These are phyloP conservation scores for Erythrobasidium yunnanense DNA, from an alignment of 768 basidiomycete species.

Conservation along the genomic window DNA sequence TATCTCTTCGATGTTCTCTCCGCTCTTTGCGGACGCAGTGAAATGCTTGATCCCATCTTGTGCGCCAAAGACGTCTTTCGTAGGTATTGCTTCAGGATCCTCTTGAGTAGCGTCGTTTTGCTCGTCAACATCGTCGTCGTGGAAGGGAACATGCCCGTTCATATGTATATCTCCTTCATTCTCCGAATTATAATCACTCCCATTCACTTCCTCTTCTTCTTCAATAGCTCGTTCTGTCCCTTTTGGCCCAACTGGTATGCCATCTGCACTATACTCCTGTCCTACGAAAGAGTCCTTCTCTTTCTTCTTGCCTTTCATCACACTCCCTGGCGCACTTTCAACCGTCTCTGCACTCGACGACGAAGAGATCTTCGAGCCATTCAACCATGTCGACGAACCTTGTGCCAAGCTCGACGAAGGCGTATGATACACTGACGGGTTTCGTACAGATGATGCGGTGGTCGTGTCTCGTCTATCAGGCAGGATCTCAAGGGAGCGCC, in stretches of 20 bases:
- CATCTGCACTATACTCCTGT: not conserved
- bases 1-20: conserved; percentile 20
- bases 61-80: conserved; percentile 13
- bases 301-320: not conserved
- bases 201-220: not conserved
- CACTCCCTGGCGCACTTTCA: not conserved
- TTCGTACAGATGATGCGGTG: not conserved
- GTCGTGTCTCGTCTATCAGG: not conserved
- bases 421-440: conserved; percentile 18
- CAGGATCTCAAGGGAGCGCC: conserved; percentile 17
- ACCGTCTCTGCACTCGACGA: not conserved
- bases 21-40: conserved; percentile 12
- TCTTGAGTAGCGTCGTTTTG: not conserved
- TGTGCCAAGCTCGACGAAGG: conserved; percentile 3
- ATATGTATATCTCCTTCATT: not conserved
- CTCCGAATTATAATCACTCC: not conserved
- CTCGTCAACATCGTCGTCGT: not conserved
- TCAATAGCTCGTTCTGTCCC: not conserved
- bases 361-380: not conserved
- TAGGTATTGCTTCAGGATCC: not conserved
- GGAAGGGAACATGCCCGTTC: not conserved
- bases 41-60: conserved; percentile 29
- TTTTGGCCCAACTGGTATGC: not conserved
- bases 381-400: conserved; percentile 8
- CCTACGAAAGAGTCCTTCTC: not conserved